phyloP scores from a whole-genome alignment of 2,329 filamentous ascomycete species.

The Penicillium sp. region DNA sequence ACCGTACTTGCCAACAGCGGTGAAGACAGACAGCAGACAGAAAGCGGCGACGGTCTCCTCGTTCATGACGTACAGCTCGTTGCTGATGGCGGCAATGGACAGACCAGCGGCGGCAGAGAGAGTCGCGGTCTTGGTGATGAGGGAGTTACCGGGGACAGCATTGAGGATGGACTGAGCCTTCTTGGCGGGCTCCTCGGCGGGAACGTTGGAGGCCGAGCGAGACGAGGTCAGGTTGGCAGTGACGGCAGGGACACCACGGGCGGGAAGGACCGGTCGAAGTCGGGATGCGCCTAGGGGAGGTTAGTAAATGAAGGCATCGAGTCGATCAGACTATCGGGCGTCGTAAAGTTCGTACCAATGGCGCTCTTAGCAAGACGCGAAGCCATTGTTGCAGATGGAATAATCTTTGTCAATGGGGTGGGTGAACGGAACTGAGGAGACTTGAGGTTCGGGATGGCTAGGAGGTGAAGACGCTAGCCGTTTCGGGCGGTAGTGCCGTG shows the following conservation, averaged over 20 bases:
- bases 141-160: slow-evolving; percentile 84
- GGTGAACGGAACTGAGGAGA: slow-evolving; percentile 43
- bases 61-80: slow-evolving; percentile 99
- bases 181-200: slow-evolving; percentile 87
- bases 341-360: slow-evolving; percentile 70
- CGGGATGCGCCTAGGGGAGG: slow-evolving; percentile 74
- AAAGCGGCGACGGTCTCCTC: slow-evolving; percentile 96
- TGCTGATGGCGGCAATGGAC: slow-evolving; percentile 94
- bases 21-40: slow-evolving; percentile 91
- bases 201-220: slow-evolving; percentile 74
- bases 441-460: slow-evolving; percentile 43
- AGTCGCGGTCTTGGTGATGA: slow-evolving; percentile 95
- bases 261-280: slow-evolving; percentile 78
- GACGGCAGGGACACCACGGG: slow-evolving; percentile 71
- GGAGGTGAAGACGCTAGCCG: slow-evolving; percentile 40
- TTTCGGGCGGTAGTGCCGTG: slow-evolving; percentile 24
- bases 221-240: slow-evolving; percentile 66
- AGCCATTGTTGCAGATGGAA: slow-evolving; percentile 78
- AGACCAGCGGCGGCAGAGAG: slow-evolving; percentile 89
- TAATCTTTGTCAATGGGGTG: slow-evolving; percentile 51
- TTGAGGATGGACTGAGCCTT: slow-evolving; percentile 97
- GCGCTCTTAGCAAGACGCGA: slow-evolving; percentile 95
- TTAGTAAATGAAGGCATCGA: slow-evolving; percentile 34
- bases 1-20: slow-evolving; percentile 86
- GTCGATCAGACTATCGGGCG: slow-evolving; percentile 14